A percentile compares a stretch with the other conserved stretches of the same genome.
Conservation (phyloP, 305 asterid genomes). For the Striga hermonthica region DNA sequence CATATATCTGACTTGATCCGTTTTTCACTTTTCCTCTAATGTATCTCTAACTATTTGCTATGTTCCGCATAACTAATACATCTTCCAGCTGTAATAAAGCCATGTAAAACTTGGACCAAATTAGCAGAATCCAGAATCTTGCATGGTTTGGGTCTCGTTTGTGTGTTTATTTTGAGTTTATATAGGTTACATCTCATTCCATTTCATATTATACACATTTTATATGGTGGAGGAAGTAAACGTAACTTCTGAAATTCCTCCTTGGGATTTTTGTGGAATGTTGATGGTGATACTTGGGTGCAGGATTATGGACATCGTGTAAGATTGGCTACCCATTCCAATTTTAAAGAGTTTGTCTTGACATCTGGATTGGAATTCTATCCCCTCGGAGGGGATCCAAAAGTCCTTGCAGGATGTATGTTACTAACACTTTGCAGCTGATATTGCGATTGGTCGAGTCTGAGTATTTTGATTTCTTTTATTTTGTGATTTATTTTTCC, state of each 20-base stretch:
- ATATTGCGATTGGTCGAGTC: conserved; percentile 24
- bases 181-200: neutral
- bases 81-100: neutral
- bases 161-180: conserved; percentile 1
- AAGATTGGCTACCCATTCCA: conserved; percentile 93
- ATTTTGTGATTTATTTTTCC: neutral
- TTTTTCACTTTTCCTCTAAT: conserved; percentile 2
- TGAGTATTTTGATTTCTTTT: conserved; percentile 19
- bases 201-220: neutral
- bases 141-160: neutral
- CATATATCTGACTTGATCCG: conserved; percentile 1
- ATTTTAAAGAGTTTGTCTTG: conserved; percentile 94
- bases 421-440: conserved; percentile 32
- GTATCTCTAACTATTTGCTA: neutral
- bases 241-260: conserved; percentile 8
- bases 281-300: conserved; percentile 46
- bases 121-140: neutral
- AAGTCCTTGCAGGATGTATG: conserved; percentile 94
- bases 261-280: conserved; percentile 24
- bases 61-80: neutral
- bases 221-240: conserved; percentile 1
- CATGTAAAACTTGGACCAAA: neutral
- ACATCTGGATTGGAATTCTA: conserved; percentile 93
- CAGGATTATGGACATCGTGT: conserved; percentile 98
- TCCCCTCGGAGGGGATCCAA: conserved; percentile 98